These are phyloP conservation scores for Alloteropsis semialata DNA, from an alignment of 176 grass and related monocot genomes.

Conservation along the genomic window DNA sequence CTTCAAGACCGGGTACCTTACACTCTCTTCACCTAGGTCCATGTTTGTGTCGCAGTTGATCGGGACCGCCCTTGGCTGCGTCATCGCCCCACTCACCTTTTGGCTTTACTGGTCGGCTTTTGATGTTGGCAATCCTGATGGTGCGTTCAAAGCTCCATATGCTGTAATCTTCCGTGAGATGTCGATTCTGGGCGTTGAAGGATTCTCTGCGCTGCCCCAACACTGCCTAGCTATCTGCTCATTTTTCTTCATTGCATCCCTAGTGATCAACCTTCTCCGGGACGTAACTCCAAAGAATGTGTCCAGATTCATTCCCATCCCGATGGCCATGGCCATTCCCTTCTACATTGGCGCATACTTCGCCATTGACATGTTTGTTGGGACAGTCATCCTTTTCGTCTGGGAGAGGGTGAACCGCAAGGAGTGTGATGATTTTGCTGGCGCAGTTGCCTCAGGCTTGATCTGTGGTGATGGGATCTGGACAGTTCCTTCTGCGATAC, in stretches of 20 bases:
- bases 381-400: slow-evolving; percentile 65
- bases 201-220: slow-evolving; percentile 63
- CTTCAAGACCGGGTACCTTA: slow-evolving; percentile 88
- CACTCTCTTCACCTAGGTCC: slow-evolving; percentile 71
- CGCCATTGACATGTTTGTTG: slow-evolving; percentile 85
- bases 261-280: slow-evolving; percentile 58
- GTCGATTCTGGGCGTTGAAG: slow-evolving; percentile 70
- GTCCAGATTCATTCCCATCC: slow-evolving; percentile 66
- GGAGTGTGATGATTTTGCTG: slow-evolving; percentile 66
- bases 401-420: slow-evolving; percentile 70
- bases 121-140: slow-evolving; percentile 67
- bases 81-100: slow-evolving; percentile 80
- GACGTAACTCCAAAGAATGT: slow-evolving; percentile 49
- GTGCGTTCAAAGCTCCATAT: slow-evolving; percentile 80
- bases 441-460: slow-evolving; percentile 72
- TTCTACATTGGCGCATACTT: slow-evolving; percentile 95
- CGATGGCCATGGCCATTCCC: slow-evolving; percentile 83
- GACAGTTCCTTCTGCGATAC: slow-evolving; percentile 69
- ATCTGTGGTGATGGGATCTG: slow-evolving; percentile 90
- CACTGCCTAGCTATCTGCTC: slow-evolving; percentile 70
- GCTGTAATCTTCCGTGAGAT: slow-evolving; percentile 82
- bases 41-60: slow-evolving; percentile 91
- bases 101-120: slow-evolving; percentile 90
- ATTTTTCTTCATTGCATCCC: slow-evolving; percentile 53
- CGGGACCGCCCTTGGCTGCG: slow-evolving; percentile 68